Conservation (phyloP, 2,329 filamentous ascomycete genomes). For the Zasmidium angulare region DNA sequence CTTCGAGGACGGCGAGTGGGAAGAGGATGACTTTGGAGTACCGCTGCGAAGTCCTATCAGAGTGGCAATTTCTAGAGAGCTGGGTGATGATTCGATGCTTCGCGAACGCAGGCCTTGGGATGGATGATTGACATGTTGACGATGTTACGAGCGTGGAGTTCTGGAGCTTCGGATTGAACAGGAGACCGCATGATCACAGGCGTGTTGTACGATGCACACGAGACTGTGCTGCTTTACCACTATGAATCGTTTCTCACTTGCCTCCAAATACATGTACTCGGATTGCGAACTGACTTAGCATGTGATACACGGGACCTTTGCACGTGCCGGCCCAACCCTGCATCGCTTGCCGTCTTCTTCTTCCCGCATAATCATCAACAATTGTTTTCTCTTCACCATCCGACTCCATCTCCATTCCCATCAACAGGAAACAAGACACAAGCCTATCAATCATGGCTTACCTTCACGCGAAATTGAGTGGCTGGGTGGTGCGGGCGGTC, state of each 20-base stretch:
- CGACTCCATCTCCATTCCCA: too few species aligned
- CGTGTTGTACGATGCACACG: too few species aligned
- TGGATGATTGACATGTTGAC: neutral
- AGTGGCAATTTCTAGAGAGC: constrained; percentile 14
- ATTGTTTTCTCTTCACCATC: too few species aligned
- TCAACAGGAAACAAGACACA: too few species aligned
- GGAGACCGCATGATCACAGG: too few species aligned
- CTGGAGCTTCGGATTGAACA: too few species aligned
- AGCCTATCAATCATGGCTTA: too few species aligned
- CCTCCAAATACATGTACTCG: too few species aligned
- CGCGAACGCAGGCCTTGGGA: neutral
- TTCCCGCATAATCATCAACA: neutral
- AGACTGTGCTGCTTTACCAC: neutral
- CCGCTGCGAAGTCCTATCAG: constrained; percentile 39
- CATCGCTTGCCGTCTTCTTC: neutral
- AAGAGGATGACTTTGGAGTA: constrained; percentile 56
- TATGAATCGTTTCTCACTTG: too few species aligned
- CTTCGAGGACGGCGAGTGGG: constrained; percentile 23
- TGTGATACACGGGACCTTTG: neutral
- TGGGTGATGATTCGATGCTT: neutral
- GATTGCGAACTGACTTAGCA: too few species aligned
- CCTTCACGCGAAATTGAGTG: neutral
- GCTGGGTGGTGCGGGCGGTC: neutral
- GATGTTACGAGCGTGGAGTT: neutral
- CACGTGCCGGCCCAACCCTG: neutral